These are phyloP conservation scores for Nepenthes alata DNA, from an alignment of 179 eudicot species.

Conservation along the genomic window DNA sequence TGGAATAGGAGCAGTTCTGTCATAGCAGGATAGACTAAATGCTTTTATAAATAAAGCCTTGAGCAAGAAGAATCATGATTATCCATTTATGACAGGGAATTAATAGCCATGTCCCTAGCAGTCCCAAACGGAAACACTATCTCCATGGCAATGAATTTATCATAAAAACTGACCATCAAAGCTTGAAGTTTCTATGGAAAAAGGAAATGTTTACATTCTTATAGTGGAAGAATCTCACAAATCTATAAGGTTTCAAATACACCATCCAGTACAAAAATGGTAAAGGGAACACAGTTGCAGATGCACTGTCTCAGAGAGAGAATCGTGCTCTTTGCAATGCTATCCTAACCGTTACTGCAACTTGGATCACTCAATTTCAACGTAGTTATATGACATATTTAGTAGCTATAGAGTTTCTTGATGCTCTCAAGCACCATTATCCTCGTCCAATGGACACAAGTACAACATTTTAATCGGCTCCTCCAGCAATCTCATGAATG, in stretches of 20 bases:
- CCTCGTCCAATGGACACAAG: not conserved
- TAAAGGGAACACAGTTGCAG: not conserved
- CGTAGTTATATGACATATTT: not conserved
- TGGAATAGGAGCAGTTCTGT: not conserved
- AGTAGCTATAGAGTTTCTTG: not conserved
- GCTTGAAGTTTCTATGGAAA: not conserved
- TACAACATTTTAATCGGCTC: not conserved
- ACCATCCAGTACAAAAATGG: not conserved
- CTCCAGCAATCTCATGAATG: not conserved
- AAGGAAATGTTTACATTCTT: not conserved
- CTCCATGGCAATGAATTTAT: not conserved
- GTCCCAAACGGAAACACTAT: not conserved
- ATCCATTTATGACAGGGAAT: not conserved
- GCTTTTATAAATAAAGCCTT: not conserved
- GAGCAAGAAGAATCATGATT: not conserved
- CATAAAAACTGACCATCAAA: too few species aligned
- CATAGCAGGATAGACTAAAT: not conserved
- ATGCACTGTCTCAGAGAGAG: constrained; percentile 1
- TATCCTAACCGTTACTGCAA: not conserved
- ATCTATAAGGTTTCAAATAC: not conserved
- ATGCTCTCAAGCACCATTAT: not conserved
- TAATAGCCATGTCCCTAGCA: not conserved
- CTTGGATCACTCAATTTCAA: not conserved
- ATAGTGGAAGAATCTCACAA: not conserved
- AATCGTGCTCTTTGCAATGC: not conserved